Evolutionary conservation across 73 alveolate genomes (phyloP).

Genomic region (Paramecium biaurelia): DNA sequence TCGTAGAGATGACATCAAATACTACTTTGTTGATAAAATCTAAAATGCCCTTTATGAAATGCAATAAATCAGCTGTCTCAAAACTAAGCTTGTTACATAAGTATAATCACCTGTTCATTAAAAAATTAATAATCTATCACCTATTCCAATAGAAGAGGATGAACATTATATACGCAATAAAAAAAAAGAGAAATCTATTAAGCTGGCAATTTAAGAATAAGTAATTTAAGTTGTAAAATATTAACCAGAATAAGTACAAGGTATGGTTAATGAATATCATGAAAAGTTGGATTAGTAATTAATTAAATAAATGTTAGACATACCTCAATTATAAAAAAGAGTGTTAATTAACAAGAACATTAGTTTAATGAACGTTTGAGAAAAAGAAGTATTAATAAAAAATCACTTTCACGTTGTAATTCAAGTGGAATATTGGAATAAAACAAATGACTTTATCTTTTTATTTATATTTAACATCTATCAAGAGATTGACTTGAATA

Average conservation of each 20-base stretch:
- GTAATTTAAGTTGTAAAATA: neutral
- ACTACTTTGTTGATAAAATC: conserved; percentile 38
- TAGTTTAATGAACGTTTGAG: conserved; percentile 25
- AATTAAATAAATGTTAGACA: neutral
- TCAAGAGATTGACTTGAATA: neutral
- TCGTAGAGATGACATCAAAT: conserved; percentile 33
- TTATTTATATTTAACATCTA: neutral
- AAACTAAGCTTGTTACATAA: neutral
- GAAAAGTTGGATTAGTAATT: conserved; percentile 36
- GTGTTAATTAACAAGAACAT: neutral
- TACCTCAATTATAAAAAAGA: neutral
- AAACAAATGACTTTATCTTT: neutral
- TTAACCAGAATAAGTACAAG: neutral
- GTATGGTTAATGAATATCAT: conserved; percentile 6
- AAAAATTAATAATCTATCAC: neutral
- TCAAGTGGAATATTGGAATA: neutral
- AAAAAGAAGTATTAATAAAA: conserved; percentile 33
- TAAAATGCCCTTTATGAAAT: conserved; percentile 3
- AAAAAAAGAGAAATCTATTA: conserved; percentile 27
- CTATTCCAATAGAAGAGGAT: neutral
- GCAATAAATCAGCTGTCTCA: neutral
- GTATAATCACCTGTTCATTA: neutral
- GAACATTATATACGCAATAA: neutral
- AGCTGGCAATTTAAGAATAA: neutral
- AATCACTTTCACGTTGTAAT: conserved; percentile 13